phyloP scores from a whole-genome alignment of 352 stramenopile species.

The Phytophthora quininea region DNA sequence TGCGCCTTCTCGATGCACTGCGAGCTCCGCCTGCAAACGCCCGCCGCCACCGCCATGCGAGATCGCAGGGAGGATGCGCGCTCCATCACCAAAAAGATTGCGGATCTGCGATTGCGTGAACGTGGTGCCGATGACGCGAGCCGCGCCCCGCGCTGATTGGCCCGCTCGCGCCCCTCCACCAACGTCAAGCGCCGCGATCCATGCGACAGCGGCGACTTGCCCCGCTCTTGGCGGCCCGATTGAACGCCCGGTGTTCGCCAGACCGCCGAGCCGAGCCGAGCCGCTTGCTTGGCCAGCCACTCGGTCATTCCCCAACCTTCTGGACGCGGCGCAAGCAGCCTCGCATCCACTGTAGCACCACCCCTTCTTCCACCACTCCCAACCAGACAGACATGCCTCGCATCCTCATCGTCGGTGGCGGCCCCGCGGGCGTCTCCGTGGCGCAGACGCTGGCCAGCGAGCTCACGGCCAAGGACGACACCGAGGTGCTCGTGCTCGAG shows the following conservation, averaged over 20 bases:
- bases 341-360: conserved; percentile 2
- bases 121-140: conserved; percentile 5
- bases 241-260: background rate
- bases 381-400: conserved; percentile 32
- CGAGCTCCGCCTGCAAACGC: background rate
- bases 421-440: conserved; percentile 47
- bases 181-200: background rate
- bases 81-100: conserved; percentile 6
- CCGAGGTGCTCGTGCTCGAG: conserved; percentile 57
- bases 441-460: conserved; percentile 43
- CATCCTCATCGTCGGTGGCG: conserved; percentile 63
- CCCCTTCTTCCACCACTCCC: background rate
- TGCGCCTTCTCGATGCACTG: background rate
- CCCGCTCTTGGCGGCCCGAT: conserved; percentile 18
- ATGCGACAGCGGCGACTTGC: conserved; percentile 8
- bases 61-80: background rate
- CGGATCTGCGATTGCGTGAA: conserved; percentile 22
- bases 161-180: background rate
- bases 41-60: background rate
- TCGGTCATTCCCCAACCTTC: conserved; percentile 26
- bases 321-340: conserved; percentile 10
- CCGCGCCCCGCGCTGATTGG: conserved; percentile 6
- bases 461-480: conserved; percentile 41
- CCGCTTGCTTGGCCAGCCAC: background rate
- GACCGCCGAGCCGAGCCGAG: no score